Conservation (phyloP, 257 asterid species). For the Orobanche coerulescens region DNA sequence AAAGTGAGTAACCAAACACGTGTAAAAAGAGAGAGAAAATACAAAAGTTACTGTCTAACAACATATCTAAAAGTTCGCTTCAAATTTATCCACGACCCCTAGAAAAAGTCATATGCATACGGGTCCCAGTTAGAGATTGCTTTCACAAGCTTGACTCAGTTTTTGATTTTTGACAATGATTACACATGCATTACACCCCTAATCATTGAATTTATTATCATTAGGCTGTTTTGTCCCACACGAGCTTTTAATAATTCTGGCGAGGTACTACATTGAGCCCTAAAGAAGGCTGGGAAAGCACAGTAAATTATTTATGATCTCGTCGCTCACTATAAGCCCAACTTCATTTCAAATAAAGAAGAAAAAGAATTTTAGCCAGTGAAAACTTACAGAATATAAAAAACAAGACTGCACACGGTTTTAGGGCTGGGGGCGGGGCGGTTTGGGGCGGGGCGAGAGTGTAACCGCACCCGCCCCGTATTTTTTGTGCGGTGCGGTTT, state of each 20-base stretch:
- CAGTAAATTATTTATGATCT: neutral
- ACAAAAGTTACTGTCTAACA: neutral
- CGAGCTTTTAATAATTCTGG: neutral
- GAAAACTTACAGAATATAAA: neutral
- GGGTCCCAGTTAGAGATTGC: too few species aligned
- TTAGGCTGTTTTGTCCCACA: neutral
- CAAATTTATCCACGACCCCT: too few species aligned
- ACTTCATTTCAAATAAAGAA: neutral
- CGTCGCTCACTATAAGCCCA: neutral
- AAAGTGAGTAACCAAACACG: neutral
- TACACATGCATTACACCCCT: too few species aligned
- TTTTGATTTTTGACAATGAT: too few species aligned
- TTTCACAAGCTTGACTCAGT: too few species aligned
- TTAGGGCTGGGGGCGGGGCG: too few species aligned
- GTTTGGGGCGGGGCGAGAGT: too few species aligned
- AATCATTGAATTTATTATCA: too few species aligned
- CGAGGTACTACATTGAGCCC: constrained; percentile 6
- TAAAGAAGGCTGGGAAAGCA: neutral
- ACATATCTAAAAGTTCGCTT: neutral
- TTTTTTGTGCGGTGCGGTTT: too few species aligned
- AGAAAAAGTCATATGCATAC: too few species aligned
- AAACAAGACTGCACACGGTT: neutral
- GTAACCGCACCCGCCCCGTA: too few species aligned
- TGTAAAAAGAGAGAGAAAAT: neutral
- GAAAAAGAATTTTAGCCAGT: neutral